These are phyloP conservation scores for Papiliotrema nemorosa DNA, from an alignment of 1,284 basidiomycete species.

Conservation along the genomic window DNA sequence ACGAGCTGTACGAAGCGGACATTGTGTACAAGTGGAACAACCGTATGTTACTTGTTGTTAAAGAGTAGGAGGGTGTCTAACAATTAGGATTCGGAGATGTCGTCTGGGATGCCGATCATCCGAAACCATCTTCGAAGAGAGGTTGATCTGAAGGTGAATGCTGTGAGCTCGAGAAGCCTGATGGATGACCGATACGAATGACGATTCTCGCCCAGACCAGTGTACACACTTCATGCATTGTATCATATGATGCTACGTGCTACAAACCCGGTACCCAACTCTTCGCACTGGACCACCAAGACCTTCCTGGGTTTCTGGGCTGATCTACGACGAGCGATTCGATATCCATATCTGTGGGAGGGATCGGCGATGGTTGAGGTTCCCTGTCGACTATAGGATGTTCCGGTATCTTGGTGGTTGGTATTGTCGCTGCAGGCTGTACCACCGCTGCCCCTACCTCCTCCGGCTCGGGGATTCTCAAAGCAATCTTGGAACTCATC, in stretches of 20 bases:
- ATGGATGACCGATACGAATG: too few species aligned
- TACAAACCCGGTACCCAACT: background rate
- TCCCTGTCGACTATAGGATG: background rate
- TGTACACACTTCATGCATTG: background rate
- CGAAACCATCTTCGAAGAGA: too few species aligned
- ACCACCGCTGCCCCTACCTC: background rate
- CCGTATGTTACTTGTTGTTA: constrained; percentile 20
- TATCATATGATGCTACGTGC: background rate
- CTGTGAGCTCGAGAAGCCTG: too few species aligned
- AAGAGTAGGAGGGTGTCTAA: too few species aligned
- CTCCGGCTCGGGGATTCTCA: background rate
- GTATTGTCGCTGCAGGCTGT: background rate
- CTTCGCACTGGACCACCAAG: background rate
- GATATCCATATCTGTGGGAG: background rate
- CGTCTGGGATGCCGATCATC: constrained; percentile 5
- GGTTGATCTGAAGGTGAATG: too few species aligned
- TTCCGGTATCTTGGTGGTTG: background rate
- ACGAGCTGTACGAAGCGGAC: constrained; percentile 30
- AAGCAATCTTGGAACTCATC: background rate
- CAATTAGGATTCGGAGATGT: constrained; percentile 38
- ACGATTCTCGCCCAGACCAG: background rate
- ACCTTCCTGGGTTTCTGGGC: background rate
- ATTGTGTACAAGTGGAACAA: constrained; percentile 41
- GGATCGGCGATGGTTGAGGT: background rate
- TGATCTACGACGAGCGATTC: background rate